Evolutionary conservation across 2,329 filamentous ascomycete species (phyloP), one percentile per base, ranked within the genome.

Genomic region (Dothideomycetes sp.): DNA sequence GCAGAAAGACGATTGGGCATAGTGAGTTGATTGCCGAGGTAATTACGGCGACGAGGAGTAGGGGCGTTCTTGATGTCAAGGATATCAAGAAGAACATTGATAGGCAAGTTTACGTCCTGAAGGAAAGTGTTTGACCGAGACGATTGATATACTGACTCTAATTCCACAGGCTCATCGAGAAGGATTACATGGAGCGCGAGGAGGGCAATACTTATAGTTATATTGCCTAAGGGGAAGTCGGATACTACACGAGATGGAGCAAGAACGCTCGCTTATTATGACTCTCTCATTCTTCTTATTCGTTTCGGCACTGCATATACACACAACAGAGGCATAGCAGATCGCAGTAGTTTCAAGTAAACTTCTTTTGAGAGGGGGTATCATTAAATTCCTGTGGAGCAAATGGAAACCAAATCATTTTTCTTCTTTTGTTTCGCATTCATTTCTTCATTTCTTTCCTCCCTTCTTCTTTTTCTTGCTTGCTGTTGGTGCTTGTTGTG

Each of bases 21-120:
- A 71, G 77, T n/a, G 83, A 94, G 59, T 67, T 98, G 18, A 83
- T 96, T 15, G 80, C 82, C 3, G 88, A 96, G 66, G 87, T 94
- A 13, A 95, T 98, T 56, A 84, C 81, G 53, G 79, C 89, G 56
- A 98, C 89, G 2, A 84, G 81, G 68, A 84, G 76, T 50, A 73
- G 91, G 41, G 93, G 91, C 11, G 85, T 84, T 13, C 70, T 98
- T 45, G 88, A 94, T 56, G 75, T 87, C 28, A 70, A 71, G 2
- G 86, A 91, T 48, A 96, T 98, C 50, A 98, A 98, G 76, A 81
- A 82, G 67, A 93, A 96, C 60, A 95, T 98, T 62, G 91, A 96
- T 63, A 87, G 84, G 78, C 88, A 64, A 55, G 81, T 72, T 20
- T 35, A 5, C n/a, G 24, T 4, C 15, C 35, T 28, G 33, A 8